A percentile compares a stretch with the other conserved stretches of the same genome.
These are phyloP conservation scores for Phaseolus lunatus DNA, from an alignment of 306 rosid species.

Conservation along the genomic window DNA sequence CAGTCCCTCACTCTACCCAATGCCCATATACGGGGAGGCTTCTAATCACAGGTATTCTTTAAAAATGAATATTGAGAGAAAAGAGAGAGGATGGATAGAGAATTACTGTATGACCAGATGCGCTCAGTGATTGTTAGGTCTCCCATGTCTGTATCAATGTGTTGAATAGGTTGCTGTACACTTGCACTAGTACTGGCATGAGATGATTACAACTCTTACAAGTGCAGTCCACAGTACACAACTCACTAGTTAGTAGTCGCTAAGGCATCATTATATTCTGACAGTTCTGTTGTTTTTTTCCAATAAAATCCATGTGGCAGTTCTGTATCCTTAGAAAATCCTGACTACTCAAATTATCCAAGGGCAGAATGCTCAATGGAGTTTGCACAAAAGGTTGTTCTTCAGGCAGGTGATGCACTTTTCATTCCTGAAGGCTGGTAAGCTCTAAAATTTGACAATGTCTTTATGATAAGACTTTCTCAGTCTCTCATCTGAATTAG, in stretches of 20 bases:
- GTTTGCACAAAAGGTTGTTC: conserved; percentile 74
- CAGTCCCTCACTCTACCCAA: conserved; percentile 75
- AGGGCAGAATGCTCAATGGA: conserved; percentile 73
- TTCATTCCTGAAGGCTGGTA: conserved; percentile 99
- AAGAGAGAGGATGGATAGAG: conserved; percentile 24
- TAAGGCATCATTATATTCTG: conserved; percentile 24
- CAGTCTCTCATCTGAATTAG: conserved; percentile 5
- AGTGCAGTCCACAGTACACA: not conserved
- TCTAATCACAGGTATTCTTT: conserved; percentile 84
- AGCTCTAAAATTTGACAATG: conserved; percentile 44
- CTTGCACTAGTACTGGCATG: conserved; percentile 11
- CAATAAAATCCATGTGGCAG: conserved; percentile 55
- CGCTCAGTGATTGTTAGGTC: conserved; percentile 27
- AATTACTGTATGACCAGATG: conserved; percentile 9
- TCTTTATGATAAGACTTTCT: conserved; percentile 42
- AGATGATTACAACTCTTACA: conserved; percentile 21
- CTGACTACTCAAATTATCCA: conserved; percentile 74
- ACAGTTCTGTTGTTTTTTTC: conserved; percentile 26
- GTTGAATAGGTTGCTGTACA: not conserved
- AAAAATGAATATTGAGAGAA: not conserved
- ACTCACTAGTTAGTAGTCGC: not conserved
- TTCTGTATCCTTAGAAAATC: conserved; percentile 76
- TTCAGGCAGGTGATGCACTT: conserved; percentile 89
- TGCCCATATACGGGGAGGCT: conserved; percentile 95
- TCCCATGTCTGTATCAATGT: conserved; percentile 29